These are phyloP conservation scores for Crithidia fasciculata DNA, from an alignment of 208 protist genomes.

Conservation along the genomic window DNA sequence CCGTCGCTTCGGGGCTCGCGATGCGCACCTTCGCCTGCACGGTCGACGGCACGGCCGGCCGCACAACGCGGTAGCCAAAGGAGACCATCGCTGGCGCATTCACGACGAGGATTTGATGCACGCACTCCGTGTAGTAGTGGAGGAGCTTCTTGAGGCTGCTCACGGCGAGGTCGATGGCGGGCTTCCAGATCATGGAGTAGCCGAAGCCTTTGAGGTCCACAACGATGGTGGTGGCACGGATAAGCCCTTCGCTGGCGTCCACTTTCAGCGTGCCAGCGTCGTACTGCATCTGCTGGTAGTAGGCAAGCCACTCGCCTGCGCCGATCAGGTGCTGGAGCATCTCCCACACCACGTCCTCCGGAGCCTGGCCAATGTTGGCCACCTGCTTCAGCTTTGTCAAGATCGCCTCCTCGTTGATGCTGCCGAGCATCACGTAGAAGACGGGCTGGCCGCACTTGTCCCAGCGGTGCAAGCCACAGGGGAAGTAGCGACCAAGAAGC, in stretches of 20 bases:
- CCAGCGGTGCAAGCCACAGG: slow-evolving; percentile 52
- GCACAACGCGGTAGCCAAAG: slow-evolving; percentile 61
- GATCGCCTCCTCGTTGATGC: slow-evolving; percentile 27
- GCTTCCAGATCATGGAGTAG: slow-evolving; percentile 73
- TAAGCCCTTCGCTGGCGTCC: slow-evolving; percentile 39
- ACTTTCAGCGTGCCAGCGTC: slow-evolving; percentile 10
- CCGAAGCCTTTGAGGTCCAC: slow-evolving; percentile 52
- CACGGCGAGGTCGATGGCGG: slow-evolving; percentile 55
- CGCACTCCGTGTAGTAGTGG: slow-evolving; percentile 47
- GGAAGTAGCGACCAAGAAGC: slow-evolving; percentile 30
- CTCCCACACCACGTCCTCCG: slow-evolving; percentile 31
- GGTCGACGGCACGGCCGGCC: slow-evolving; percentile 24
- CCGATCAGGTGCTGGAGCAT: slow-evolving; percentile 26
- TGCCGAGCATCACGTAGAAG: slow-evolving; percentile 44
- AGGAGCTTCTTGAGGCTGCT: slow-evolving; percentile 40
- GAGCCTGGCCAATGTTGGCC: slow-evolving; percentile 18
- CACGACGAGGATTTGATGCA: slow-evolving; percentile 61
- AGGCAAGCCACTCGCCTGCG: slow-evolving; percentile 29
- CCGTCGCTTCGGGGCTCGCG: slow-evolving; percentile 35
- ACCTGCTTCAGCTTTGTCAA: slow-evolving; percentile 40
- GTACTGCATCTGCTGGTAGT: slow-evolving; percentile 36
- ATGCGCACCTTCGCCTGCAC: slow-evolving; percentile 61
- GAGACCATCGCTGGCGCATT: slow-evolving; percentile 61
- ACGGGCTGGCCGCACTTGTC: slow-evolving; percentile 56
- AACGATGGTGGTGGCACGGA: slow-evolving; percentile 53